Conservation (phyloP, 2,329 filamentous ascomycete species). For the Aspergillus intermedius region DNA sequence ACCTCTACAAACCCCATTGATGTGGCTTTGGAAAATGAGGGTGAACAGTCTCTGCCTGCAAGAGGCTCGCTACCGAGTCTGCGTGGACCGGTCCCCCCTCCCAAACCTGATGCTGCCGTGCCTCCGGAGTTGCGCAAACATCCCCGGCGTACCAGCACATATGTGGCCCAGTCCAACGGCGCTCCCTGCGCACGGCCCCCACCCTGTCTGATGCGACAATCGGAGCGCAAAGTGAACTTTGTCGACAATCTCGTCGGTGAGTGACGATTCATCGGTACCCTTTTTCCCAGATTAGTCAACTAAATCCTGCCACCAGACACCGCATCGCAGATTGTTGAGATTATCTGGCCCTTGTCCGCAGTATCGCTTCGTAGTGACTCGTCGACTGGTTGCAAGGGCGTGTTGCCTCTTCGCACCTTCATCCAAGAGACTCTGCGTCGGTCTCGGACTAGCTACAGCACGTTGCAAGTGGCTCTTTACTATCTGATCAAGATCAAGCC, state of each 20-base stretch:
- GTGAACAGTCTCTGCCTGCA: conserved; percentile 19
- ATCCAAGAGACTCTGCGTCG: conserved; percentile 95
- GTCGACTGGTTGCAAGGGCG: conserved; percentile 59
- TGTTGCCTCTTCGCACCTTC: conserved; percentile 86
- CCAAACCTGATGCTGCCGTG: conserved; percentile 28
- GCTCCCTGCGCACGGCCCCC: conserved; percentile 53
- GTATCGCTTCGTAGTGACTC: conserved; percentile 67
- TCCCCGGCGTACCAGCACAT: conserved; percentile 49
- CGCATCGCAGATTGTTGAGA: conserved; percentile 92
- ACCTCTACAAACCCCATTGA: conserved; percentile 59
- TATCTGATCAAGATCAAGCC: conserved; percentile 92
- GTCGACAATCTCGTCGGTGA: conserved; percentile 97
- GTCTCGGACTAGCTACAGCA: conserved; percentile 95
- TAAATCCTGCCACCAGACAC: conserved; percentile 60
- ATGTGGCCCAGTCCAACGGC: conserved; percentile 45
- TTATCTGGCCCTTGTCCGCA: conserved; percentile 90
- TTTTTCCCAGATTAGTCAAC: conserved; percentile 18
- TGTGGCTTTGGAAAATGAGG: conserved; percentile 40
- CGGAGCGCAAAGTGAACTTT: conserved; percentile 88
- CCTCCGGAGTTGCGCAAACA: conserved; percentile 41
- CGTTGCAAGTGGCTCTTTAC: conserved; percentile 90
- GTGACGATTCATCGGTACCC: conserved; percentile 34
- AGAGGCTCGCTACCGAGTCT: conserved; percentile 17
- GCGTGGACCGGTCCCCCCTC: conserved; percentile 19
- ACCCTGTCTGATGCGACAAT: conserved; percentile 74